A percentile compares a stretch with the other conserved stretches of the same genome.
phyloP scores from a whole-genome alignment of 2,329 filamentous ascomycete species.

The Trichoderma sp. region DNA sequence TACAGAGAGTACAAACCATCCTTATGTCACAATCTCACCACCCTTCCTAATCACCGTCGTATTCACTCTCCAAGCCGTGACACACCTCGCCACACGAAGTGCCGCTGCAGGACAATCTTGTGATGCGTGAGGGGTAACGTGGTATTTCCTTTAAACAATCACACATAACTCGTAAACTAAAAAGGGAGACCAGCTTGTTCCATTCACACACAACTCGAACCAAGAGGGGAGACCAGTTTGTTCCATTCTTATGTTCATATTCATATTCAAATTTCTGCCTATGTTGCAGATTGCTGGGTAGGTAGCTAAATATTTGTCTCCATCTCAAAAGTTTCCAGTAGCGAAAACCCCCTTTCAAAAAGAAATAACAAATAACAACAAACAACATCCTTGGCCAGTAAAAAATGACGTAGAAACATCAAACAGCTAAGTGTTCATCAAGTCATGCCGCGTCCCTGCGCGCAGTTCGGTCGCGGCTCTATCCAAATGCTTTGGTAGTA shows the following conservation, averaged over 20 bases:
- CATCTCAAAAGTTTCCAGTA: slow-evolving; percentile 6
- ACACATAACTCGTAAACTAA: background rate
- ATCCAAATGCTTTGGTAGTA: slow-evolving; percentile 5
- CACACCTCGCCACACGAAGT: background rate
- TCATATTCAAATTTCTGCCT: slow-evolving; percentile 17
- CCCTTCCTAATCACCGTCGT: background rate
- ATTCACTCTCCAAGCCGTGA: background rate
- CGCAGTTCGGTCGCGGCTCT: slow-evolving; percentile 9
- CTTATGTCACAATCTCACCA: background rate
- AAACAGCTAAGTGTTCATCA: background rate
- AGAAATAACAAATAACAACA: background rate
- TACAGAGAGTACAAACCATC: background rate
- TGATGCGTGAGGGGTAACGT: background rate
- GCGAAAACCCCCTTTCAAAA: background rate
- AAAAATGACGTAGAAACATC: background rate
- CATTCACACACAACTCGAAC: background rate
- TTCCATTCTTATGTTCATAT: slow-evolving; percentile 17
- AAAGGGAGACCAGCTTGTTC: background rate
- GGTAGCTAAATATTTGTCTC: slow-evolving; percentile 9
- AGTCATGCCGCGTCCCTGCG: slow-evolving; percentile 10
- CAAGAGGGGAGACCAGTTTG: background rate
- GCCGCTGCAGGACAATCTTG: background rate
- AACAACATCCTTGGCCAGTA: background rate
- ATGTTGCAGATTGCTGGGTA: slow-evolving; percentile 1
- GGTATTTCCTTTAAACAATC: background rate